Evolutionary conservation across 169 alveolate genomes (phyloP).

Genomic region (Theileria orientalis): DNA sequence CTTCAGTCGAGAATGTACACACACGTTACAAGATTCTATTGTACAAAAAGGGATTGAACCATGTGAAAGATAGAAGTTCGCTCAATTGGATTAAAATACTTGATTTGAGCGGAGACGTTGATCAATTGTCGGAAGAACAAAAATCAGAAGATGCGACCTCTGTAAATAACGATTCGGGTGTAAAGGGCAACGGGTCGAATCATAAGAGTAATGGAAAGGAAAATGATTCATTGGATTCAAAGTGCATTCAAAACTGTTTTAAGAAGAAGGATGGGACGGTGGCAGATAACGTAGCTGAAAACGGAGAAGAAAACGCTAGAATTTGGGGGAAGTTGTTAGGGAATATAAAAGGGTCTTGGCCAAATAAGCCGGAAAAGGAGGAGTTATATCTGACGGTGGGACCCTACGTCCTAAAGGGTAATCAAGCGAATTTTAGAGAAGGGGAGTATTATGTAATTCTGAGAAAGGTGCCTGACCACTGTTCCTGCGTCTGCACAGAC

Average conservation of each 20-base stretch:
- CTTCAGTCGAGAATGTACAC: neutral
- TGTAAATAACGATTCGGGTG: too few species aligned
- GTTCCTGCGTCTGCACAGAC: slow-evolving; percentile 19
- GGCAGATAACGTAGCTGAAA: neutral
- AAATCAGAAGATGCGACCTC: neutral
- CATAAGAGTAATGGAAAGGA: too few species aligned
- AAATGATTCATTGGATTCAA: neutral
- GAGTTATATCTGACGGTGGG: slow-evolving; percentile 26
- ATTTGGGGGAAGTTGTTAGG: slow-evolving; percentile 30
- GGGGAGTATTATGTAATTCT: slow-evolving; percentile 18
- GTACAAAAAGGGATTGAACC: neutral
- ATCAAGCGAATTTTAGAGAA: neutral
- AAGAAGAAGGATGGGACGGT: neutral
- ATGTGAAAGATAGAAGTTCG: neutral
- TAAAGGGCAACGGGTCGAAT: too few species aligned
- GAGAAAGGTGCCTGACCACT: slow-evolving; percentile 44
- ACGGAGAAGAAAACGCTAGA: neutral
- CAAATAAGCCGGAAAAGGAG: neutral
- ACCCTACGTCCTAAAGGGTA: slow-evolving; percentile 18
- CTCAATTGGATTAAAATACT: slow-evolving; percentile 8
- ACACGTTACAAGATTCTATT: slow-evolving; percentile 28
- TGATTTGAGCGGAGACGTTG: slow-evolving; percentile 34
- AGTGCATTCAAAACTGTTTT: slow-evolving; percentile 10
- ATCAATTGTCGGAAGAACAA: neutral
- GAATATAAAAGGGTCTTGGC: neutral